phyloP scores from a whole-genome alignment of 352 stramenopile species.

The Discostella stelligera region DNA sequence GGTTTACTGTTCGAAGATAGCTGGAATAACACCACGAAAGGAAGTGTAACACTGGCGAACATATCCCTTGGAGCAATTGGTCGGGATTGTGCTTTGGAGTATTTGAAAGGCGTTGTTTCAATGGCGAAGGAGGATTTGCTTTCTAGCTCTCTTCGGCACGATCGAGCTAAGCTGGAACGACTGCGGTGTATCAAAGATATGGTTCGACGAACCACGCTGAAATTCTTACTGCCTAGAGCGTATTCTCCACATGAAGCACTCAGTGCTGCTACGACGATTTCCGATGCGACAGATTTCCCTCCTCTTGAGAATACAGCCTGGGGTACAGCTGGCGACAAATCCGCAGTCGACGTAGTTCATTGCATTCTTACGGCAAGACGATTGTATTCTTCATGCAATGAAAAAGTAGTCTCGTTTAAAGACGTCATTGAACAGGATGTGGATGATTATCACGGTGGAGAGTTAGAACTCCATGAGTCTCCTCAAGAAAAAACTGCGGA shows the following conservation, averaged over 20 bases:
- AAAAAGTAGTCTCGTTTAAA: neutral
- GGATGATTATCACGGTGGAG: neutral
- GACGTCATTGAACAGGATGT: slow-evolving; percentile 1
- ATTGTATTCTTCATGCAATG: slow-evolving; percentile 34
- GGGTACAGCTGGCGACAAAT: neutral
- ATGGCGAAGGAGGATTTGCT: slow-evolving; percentile 30
- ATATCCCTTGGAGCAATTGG: slow-evolving; percentile 24
- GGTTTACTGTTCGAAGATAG: slow-evolving; percentile 40
- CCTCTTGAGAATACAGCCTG: slow-evolving; percentile 13
- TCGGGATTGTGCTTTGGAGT: slow-evolving; percentile 29
- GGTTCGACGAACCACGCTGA: slow-evolving; percentile 36
- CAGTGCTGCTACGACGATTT: slow-evolving; percentile 21
- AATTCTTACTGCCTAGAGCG: slow-evolving; percentile 35
- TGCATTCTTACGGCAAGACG: slow-evolving; percentile 11
- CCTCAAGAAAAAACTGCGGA: neutral
- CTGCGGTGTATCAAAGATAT: slow-evolving; percentile 44
- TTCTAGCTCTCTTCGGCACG: neutral
- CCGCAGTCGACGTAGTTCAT: slow-evolving; percentile 18
- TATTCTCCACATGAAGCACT: slow-evolving; percentile 38
- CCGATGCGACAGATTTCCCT: slow-evolving; percentile 26
- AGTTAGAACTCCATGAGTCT: neutral
- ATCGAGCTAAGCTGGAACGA: slow-evolving; percentile 4
- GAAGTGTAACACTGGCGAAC: slow-evolving; percentile 28
- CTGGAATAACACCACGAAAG: neutral
- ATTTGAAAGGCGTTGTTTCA: slow-evolving; percentile 22